Evolutionary conservation across 1,284 basidiomycete species (phyloP), one percentile per base, ranked within the genome.

Genomic region (Malassezia caprae): DNA sequence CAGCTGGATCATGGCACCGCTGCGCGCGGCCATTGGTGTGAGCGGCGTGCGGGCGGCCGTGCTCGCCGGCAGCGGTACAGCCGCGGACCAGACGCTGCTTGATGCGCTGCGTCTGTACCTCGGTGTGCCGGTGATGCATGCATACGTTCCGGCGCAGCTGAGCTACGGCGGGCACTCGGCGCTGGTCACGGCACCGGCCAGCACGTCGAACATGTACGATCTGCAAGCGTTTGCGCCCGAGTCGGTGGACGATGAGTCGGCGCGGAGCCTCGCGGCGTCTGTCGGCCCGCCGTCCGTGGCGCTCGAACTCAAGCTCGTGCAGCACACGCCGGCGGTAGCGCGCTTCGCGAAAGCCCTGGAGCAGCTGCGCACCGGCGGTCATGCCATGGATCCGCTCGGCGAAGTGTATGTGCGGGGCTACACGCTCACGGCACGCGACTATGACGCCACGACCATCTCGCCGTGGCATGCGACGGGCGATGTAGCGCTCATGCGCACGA

Each of bases 221-320:
- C 51, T 74, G 6, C 72, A 74, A 35, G 67, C 67, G 1, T 74
- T 74, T 53, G 63, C 64, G 19, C 53, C 58, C 13, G 59, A 64
- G 52, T 59, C 62, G 40, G 45, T 61, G 2, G 56, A 48, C 2
- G 43, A 39, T 17, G 30, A 28, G 39, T 50, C 47, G 4, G 32
- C 28, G n/a, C 48, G 50, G 4, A 56, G 54, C 15, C 62, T 65
- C 47, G 56, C 62, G 46, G 61, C 67, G 8, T 67, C 71, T 28
- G 65, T 66, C 10, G 72, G 72, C n/a, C 67, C 72, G 7, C 68
- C 72, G 12, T 56, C 60, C 11, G 69, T 72, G 21, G 49, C 63
- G 31, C 48, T 59, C 39, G 72, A 74, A 49, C 6, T 73, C 35
- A 74, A 72, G 59, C 57, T 74, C 6, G 59, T 64, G n/a, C 4